Base-by-base conservation (phyloP, 2,329 filamentous ascomycete genomes). In the Coniella vitis region DNA sequence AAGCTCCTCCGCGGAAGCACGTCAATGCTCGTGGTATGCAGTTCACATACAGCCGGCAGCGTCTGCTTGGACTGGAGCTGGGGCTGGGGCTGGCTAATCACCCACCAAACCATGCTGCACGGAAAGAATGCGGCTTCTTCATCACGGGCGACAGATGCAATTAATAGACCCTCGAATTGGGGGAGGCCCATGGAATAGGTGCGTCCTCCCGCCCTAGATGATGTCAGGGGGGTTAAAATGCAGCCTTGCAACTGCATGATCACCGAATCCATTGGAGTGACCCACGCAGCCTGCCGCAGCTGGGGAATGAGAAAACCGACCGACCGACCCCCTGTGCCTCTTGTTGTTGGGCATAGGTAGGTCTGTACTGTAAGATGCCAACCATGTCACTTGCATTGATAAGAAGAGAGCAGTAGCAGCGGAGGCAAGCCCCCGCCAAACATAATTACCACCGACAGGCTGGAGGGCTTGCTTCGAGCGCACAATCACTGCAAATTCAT, bases 1-100 rank as follows among this genome's bases (percentile, higher is more conserved):
- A 52, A 52, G 47, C 43, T 46, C 43, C 29, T 29, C 16, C 29
- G 25, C 37, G 22, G 38, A 31, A 47, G 42, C n/a, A 38, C 19
- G 16, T 16, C 29, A 10, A 45, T 37, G 41, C 20, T 35, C n/a
- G 29, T 21, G 38, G 43, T n/a, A 31, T 20, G 38, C 50, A 35
- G 25, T 10, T 29, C 25, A 46, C 40, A 37, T 44, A 42, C 45
- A 48, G 25, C 45, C 34, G 45, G 29, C 36, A 42, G 34, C 45
- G 38, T 29, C 25, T 39, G 38, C 37, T 32, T n/a, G n/a, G n/a
- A n/a, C n/a, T n/a, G n/a, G n/a, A n/a, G n/a, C n/a, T n/a, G n/a
- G n/a, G n/a, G n/a, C n/a, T n/a, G 21, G 37, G 46, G 22, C 39
- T 40, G 39, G 36, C 38, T 52, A 37, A 42, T 49, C 32, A 31